Evolutionary conservation across 2,329 filamentous ascomycete genomes (phyloP).

Genomic region (Mariannaea sp.): DNA sequence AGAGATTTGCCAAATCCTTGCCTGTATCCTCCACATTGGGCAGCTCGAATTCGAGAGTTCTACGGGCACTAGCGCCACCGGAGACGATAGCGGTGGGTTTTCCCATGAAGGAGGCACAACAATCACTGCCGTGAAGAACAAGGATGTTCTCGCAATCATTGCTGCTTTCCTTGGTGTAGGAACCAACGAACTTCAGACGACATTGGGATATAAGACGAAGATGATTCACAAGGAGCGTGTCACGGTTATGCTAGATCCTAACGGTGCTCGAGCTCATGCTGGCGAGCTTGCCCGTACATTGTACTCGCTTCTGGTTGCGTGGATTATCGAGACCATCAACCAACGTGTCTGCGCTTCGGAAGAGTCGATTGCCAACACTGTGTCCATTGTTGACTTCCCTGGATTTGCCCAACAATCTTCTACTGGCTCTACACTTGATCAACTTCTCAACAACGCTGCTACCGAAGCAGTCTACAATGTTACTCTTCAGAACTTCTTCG

Average conservation of each 20-base stretch:
- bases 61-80: slow-evolving; percentile 75
- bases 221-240: slow-evolving; percentile 95
- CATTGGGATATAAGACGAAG: slow-evolving; percentile 94
- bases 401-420: slow-evolving; percentile 86
- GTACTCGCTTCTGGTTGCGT: slow-evolving; percentile 92
- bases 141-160: slow-evolving; percentile 82
- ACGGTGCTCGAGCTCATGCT: slow-evolving; percentile 86
- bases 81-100: slow-evolving; percentile 93
- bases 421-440: slow-evolving; percentile 85
- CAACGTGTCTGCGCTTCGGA: slow-evolving; percentile 85
- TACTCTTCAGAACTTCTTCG: slow-evolving; percentile 93
- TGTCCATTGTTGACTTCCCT: slow-evolving; percentile 95
- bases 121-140: slow-evolving; percentile 89
- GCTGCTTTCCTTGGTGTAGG: slow-evolving; percentile 94
- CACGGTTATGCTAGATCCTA: slow-evolving; percentile 96
- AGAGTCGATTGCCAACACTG: slow-evolving; percentile 87
- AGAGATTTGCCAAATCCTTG: slow-evolving; percentile 93
- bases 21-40: slow-evolving; percentile 93
- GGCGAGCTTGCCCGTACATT: slow-evolving; percentile 92
- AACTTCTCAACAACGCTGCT: slow-evolving; percentile 92
- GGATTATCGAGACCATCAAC: slow-evolving; percentile 92
- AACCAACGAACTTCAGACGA: slow-evolving; percentile 80
- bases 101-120: slow-evolving; percentile 91
- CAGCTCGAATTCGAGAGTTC: slow-evolving; percentile 92
- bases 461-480: slow-evolving; percentile 92